Evolutionary conservation across 768 basidiomycete genomes (phyloP).

Genomic region (Tricholoma bakamatsutake): DNA sequence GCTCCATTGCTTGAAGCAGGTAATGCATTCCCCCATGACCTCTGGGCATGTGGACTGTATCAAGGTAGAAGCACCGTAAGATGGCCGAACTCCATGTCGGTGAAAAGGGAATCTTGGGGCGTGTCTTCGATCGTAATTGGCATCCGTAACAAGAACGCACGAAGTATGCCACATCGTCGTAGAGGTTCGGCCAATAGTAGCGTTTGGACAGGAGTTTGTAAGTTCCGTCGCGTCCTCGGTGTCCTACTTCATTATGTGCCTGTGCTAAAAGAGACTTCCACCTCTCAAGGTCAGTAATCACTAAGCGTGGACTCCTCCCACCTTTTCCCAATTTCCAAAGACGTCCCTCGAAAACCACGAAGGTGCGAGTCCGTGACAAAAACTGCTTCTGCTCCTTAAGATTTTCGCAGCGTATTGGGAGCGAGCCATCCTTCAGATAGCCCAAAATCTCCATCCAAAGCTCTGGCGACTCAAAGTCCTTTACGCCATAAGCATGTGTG

Average conservation of each 20-base stretch:
- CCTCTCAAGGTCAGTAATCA: slow-evolving; percentile 15
- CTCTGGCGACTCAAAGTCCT: slow-evolving; percentile 4
- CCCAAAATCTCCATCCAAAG: slow-evolving; percentile 12
- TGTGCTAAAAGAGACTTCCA: no score
- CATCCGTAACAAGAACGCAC: slow-evolving; percentile 27
- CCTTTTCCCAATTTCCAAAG: slow-evolving; percentile 15
- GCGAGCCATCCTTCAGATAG: not conserved
- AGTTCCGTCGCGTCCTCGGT: no score
- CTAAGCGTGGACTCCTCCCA: slow-evolving; percentile 15
- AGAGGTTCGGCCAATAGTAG: slow-evolving; percentile 11
- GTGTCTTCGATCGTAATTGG: slow-evolving; percentile 17
- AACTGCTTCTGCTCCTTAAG: not conserved
- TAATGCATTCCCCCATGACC: slow-evolving; percentile 13
- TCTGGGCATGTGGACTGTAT: slow-evolving; percentile 25
- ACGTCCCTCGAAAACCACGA: slow-evolving; percentile 14
- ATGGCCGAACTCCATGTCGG: slow-evolving; percentile 12
- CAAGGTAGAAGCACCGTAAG: slow-evolving; percentile 18
- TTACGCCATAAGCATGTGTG: slow-evolving; percentile 2
- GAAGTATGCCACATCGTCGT: slow-evolving; percentile 20
- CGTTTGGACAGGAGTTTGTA: no score
- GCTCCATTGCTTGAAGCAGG: slow-evolving; percentile 16
- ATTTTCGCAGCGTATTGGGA: not conserved
- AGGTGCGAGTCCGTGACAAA: slow-evolving; percentile 1
- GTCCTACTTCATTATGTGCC: no score
- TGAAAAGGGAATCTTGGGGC: slow-evolving; percentile 16